Base-by-base conservation (phyloP, 495 filamentous ascomycete genomes). In the Clohesyomyces aquaticus region DNA sequence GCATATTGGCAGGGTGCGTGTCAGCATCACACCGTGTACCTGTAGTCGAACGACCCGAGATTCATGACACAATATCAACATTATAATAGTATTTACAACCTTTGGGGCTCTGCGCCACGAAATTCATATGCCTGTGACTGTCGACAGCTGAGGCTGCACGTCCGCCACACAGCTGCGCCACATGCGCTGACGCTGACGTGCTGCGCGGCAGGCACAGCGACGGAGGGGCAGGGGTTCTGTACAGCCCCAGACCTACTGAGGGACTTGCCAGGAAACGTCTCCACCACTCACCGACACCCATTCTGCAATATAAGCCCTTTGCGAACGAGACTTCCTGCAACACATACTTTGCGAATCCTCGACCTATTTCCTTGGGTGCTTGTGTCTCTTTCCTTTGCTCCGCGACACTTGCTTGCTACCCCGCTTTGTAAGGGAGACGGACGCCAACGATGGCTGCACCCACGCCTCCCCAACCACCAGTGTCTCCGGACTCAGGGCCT, bases 401-500 rank as follows among this genome's bases (percentile, higher is more conserved):
- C 12, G 22, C 9, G 41, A 10, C 19, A 19, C 59, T 48, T n/a
- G 19, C 14, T 16, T 12, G 22, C 28, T 29, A 27, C 26, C 55
- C 55, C 55, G 19, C 50, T 18, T 42, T 28, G 32, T 2, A 10
- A 28, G 25, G 21, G 35, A 26, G 22, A 48, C 21, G 14, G 27
- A 47, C 56, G 50, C 48, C 23, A 1, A 59, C 9, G n/a, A 69
- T 69, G 66, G 62, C 66, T 27, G 61, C 56, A 41, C 66, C 66
- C 4, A 69, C 66, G 10, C 66, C 66, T 32, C 67, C 67, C 9
- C 58, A 50, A 14, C 58, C 62, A 16, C 58, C 67, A 9, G 52
- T 63, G 21, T 70, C 67, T 8, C 67, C 67, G 27, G 69, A 71
- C 50, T 46, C 69, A 4, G 69, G 69, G 19, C 69, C 69, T 8